Base-by-base conservation (phyloP, 129 eudicot genomes). In the Artemisia argyi region DNA sequence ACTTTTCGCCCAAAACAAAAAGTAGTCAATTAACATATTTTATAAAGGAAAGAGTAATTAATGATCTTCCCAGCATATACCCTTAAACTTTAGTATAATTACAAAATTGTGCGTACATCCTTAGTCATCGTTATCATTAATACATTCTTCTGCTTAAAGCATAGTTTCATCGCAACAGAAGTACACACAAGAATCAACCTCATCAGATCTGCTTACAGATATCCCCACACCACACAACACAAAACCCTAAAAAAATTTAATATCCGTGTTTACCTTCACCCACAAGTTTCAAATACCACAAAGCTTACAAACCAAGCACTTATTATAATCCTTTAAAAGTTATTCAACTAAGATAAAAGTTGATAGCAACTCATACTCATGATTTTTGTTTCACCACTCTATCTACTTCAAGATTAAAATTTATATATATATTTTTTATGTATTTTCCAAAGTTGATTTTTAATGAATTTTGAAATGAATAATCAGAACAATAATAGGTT, bases 231-330 rank as follows among this genome's bases (percentile, higher is more conserved):
- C 52, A 39, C 46, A 39, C 46, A 39, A 7, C 46, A 39, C 46
- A 48, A 28, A 60, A 66, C 61, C 61, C 68, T 58, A 50, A 61
- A 24, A 66, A 53, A 10, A 35, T 57, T 44, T 56, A 50, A 10
- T 65, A 76, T 60, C 80, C 75, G 20, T 60, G 44, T 47, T n/a
- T 81, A 76, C 80, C 92, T 89, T 85, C 87, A 56, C 14, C 80
- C 70, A 73, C 85, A 89, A 83, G 91, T 76, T 78, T 79, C 57
- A 78, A 64, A 64, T 62, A 65, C 64, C 54, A n/a, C 73, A 68
- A 78, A 67, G 90, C 90, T 85, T 88, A 76, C 77, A 81, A 82
- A 80, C 11, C 76, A 85, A 88, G 90, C 95, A 62, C 68, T 76
- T 78, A 13, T 60, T 60, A 35, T 57, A 68, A 47, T 62, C 49